Evolutionary conservation across 345 rosid genomes (phyloP), one percentile per base, ranked within the genome.

Genomic region (Gossypium mustelinum): DNA sequence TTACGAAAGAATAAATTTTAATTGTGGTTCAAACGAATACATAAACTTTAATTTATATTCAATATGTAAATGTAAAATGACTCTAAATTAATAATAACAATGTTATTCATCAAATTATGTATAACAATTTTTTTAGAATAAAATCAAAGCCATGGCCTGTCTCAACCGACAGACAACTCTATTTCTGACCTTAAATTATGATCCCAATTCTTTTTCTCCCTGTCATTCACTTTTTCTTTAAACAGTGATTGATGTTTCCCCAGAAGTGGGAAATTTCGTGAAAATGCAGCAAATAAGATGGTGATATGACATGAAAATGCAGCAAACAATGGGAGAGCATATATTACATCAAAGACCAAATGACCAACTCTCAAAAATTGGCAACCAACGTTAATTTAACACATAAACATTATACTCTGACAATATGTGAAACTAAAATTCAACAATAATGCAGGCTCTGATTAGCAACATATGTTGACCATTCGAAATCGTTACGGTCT

Each of bases 391-490:
- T 63, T 39, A 6, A 63, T 63, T 17, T 16, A 63, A 20, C 34
- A 34, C 17, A 29, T 45, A 45, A 45, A 45, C 50, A 45, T 8
- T 1, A 10, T 45, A 45, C 12, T 45, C 50, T 29, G 11, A 13
- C 68, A 39, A 39, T 8, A 39, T 63, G 11, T 9, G 17, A 39
- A 41, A 25, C 68, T 16, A 41, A n/a, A 22, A 10, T 9, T 64
- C 24, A 64, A 64, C n/a, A n/a, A 17, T 39, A 39, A n/a, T 50
- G 39, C 58, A 50, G 44, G 58, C 41, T 4, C 11, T 51, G 60
- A 69, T 29, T 69, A 5, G 25, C 73, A 51, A 69, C 73, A 17
- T 9, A 16, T 55, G 17, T 43, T 5, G 59, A 78, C 25, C 58
- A 54, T 24, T 4, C 7, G 24, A 68, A 59, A 68, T 51, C 11